Base-by-base conservation (phyloP, 1,284 basidiomycete species). In the Pyrrhoderma noxium region DNA sequence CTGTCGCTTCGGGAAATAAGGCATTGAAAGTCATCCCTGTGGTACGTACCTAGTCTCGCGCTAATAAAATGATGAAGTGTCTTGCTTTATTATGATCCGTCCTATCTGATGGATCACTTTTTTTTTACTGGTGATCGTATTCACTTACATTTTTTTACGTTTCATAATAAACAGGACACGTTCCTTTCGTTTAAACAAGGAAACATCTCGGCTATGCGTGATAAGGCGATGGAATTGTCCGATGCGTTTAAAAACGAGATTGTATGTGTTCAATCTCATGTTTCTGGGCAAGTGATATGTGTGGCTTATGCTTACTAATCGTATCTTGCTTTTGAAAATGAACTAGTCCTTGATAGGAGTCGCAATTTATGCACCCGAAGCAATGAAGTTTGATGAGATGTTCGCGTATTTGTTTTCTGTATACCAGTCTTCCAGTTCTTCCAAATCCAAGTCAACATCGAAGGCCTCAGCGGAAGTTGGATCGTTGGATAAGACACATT, bases 191-290 rank as follows among this genome's bases (percentile, higher is more conserved):
- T 97, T 74, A 88, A 86, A 57, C 86, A 91, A 70, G 89, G 86
- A 13, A 97, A 95, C 64, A 76, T 96, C n/a, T 63, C 73, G 11
- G 90, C 91, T 3, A 92, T 95, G 74, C 84, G 83, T 61, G 74
- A 74, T 35, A 98, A 98, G 69, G 66, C 97, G 19, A 72, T 77
- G 47, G 85, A 95, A 63, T 81, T 97, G 51, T 82, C 94, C 62
- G 80, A 85, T 38, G 77, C 71, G 23, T 70, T 93, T 49, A 76
- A 76, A 51, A 70, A 76, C 55, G 85, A 85, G 63, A 82, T 79
- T 51, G 85, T 86, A 58, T 58, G 80, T 60, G 23, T 42, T 18
- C 27, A 8, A 18, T 5, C 11, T 31, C 11, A 5, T 31, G 5
- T 31, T 61, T 11, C 1, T 40, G 34, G 27, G 27, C 11, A 5